Evolutionary conservation across 805 yeast species (phyloP), one percentile per base, ranked within the genome.

Genomic region (Starmerella floris): DNA sequence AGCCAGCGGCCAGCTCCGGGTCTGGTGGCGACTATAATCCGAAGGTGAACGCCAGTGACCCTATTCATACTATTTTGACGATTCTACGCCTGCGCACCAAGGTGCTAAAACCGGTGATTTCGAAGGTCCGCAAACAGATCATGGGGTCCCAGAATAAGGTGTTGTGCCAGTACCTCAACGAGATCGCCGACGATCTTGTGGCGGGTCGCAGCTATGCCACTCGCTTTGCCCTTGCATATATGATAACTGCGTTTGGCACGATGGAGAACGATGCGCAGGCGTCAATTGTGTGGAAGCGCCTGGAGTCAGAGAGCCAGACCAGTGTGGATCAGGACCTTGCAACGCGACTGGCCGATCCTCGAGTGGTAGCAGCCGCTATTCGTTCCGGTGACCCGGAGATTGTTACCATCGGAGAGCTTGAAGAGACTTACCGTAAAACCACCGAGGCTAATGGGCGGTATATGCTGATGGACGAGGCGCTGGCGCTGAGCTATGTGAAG

Each of bases 401-500:
- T 2, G 35, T 51, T n/a, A 39, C 47, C 1, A 48, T 54, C 5
- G 55, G 48, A 16, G 53, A 46, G 28, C 40, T 54, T 23, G 51
- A 51, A 36, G 19, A 40, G 21, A 43, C 44, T n/a, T 43, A 54
- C 34, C 39, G 37, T 17, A 41, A 41, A 3, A 47, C 57, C 15
- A 46, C 46, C n/a, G 44, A 35, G 31, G 30, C 40, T 25, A 42
- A 46, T 28, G 56, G 57, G 36, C 28, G 44, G 16, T 44, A 46
- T 33, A 30, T 54, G 13, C 42, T 45, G n/a, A 40, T 52, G 28
- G 57, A 54, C 16, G 56, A 52, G 26, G 54, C 56, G 9, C 45
- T 54, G 22, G 46, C 50, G 5, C 16, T 35, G 17, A 45, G 50
- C 17, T 53, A 50, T 33, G 39, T 54, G 28, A 37, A 46, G 4